A percentile compares a stretch with the other conserved stretches of the same genome.
Evolutionary conservation across 257 asterid genomes (phyloP).

Genomic region (Voacanga thouarsii): DNA sequence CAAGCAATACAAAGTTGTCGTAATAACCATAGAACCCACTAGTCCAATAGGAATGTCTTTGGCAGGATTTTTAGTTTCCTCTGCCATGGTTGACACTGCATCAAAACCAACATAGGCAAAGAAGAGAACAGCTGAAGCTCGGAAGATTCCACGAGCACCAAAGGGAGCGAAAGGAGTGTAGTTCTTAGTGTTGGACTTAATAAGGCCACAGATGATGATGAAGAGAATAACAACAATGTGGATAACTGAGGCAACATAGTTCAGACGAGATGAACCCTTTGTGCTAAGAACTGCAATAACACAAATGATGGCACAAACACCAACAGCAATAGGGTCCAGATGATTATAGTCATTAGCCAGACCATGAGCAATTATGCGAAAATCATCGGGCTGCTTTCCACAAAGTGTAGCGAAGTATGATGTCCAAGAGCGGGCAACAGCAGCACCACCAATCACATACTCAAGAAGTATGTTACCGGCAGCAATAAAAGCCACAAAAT

Average conservation of each 20-base stretch:
- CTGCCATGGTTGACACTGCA: slow-evolving; percentile 72
- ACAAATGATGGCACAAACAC: slow-evolving; percentile 36
- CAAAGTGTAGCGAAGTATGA: slow-evolving; percentile 77
- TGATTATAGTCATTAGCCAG: slow-evolving; percentile 53
- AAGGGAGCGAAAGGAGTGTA: slow-evolving; percentile 43
- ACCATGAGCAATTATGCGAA: slow-evolving; percentile 42
- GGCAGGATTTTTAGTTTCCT: slow-evolving; percentile 61
- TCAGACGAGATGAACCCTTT: slow-evolving; percentile 59
- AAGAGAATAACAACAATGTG: slow-evolving; percentile 50
- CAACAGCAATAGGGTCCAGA: slow-evolving; percentile 76
- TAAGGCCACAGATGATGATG: slow-evolving; percentile 51
- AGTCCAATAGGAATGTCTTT: slow-evolving; percentile 67
- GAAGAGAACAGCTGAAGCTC: slow-evolving; percentile 59
- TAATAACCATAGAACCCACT: slow-evolving; percentile 63
- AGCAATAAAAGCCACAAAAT: slow-evolving; percentile 76
- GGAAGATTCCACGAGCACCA: slow-evolving; percentile 57
- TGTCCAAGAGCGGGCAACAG: slow-evolving; percentile 90
- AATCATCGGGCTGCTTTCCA: slow-evolving; percentile 32
- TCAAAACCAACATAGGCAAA: slow-evolving; percentile 74
- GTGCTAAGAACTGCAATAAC: slow-evolving; percentile 46
- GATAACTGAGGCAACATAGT: slow-evolving; percentile 52
- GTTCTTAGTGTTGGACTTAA: slow-evolving; percentile 42
- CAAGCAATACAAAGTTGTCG: slow-evolving; percentile 56
- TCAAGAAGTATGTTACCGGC: slow-evolving; percentile 86
- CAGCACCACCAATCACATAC: slow-evolving; percentile 71